Base-by-base conservation (phyloP, 257 asterid species). In the Gentiana dahurica region DNA sequence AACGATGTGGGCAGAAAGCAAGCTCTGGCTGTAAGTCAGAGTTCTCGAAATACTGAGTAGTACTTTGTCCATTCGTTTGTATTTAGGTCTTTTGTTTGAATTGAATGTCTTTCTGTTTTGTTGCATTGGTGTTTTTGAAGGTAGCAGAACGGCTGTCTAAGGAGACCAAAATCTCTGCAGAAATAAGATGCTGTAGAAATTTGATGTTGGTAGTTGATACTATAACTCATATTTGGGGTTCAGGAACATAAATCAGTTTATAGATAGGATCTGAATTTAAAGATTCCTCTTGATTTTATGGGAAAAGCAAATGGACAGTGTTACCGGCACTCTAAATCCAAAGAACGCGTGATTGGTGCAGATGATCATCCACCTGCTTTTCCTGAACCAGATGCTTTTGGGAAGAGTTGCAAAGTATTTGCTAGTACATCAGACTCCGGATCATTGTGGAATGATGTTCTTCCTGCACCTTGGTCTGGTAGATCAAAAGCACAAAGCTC, bases 1-100 rank as follows among this genome's bases (percentile, higher is more conserved):
- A 90, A 87, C 32, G 87, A 81, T 55, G 70, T 56, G 12, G 98
- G 98, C 51, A 77, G 89, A 63, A 71, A 79, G 69, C 98, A 90
- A 63, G 98, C 95, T n/a, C 53, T 55, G 59, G 95, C 78, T 33
- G 96, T 90, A 75, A 60, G 82, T 63, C 59, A 55, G 43, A 53
- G 49, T 12, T 34, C 2, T 1, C 24, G 24, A 24, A 53, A 6
- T 13, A 2, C 12, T 24, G 24, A 24, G 24, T 24, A 24, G 24
- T 24, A 24, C 24, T 51, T 34, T 11, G 9, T 57, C 6, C 35
- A 7, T 49, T 36, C 49, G n/a, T 53, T 50, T 10, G 24, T 24
- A 24, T 24, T 24, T 24, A 24, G 24, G 24, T 24, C 24, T 24
- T 24, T 36, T 36, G 12, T 24, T 43, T 37, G 2, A 34, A 9